Percentiles rank a stretch among this genome's conserved stretches.
These are phyloP conservation scores for Cryptococcus sp. DNA, from an alignment of 1,284 basidiomycete species.

Conservation along the genomic window DNA sequence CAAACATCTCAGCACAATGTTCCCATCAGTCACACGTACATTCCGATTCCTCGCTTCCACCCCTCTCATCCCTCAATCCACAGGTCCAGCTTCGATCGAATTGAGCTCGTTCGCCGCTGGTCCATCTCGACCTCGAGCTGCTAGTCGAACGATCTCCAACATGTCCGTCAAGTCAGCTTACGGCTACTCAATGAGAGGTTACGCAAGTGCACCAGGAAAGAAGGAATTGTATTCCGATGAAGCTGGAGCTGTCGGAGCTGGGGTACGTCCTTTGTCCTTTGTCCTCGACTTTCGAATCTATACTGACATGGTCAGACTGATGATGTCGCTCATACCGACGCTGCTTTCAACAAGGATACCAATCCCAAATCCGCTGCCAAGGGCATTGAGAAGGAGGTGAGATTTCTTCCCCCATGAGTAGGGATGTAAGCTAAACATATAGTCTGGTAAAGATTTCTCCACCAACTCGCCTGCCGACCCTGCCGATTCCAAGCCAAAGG, in stretches of 20 bases:
- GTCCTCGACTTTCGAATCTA: not conserved
- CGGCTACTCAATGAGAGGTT: slow-evolving; percentile 19
- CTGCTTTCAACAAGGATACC: slow-evolving; percentile 36
- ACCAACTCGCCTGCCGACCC: slow-evolving; percentile 28
- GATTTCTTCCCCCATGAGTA: not conserved
- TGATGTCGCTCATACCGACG: slow-evolving; percentile 41
- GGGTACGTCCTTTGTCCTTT: slow-evolving; percentile 21
- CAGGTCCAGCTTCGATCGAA: slow-evolving; percentile 31
- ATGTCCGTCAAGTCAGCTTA: slow-evolving; percentile 11
- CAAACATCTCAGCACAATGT: slow-evolving; percentile 19
- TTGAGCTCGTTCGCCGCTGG: slow-evolving; percentile 23
- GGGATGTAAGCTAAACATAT: not conserved
- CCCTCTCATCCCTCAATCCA: slow-evolving; percentile 28
- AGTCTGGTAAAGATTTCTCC: slow-evolving; percentile 42
- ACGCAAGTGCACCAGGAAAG: slow-evolving; percentile 35
- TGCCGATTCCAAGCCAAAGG: slow-evolving; percentile 18
- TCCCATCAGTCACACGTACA: slow-evolving; percentile 26
- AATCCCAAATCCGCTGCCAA: slow-evolving; percentile 30
- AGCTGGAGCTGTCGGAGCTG: slow-evolving; percentile 33
- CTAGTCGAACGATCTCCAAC: slow-evolving; percentile 27
- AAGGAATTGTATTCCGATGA: slow-evolving; percentile 45
- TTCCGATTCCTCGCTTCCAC: slow-evolving; percentile 35
- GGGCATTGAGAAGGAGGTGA: slow-evolving; percentile 33
- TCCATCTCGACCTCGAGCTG: slow-evolving; percentile 22
- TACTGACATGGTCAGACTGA: slow-evolving; percentile 23